phyloP scores from a whole-genome alignment of 2,329 filamentous ascomycete species.

The Arthrobotrys pseudoclavata region DNA sequence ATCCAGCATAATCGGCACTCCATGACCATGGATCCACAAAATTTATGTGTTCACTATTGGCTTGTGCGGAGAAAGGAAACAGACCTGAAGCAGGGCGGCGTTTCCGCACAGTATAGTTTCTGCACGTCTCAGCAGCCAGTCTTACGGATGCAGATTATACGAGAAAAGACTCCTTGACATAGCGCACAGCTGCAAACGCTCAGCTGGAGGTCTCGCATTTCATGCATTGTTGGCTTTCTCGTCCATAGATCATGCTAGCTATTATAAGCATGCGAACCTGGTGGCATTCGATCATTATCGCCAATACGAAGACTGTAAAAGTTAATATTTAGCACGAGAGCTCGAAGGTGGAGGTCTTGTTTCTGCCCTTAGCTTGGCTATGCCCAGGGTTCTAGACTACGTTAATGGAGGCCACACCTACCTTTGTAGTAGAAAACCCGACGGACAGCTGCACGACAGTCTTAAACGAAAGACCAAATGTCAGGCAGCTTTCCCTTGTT shows the following conservation, averaged over 20 bases:
- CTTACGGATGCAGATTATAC: constrained; percentile 12
- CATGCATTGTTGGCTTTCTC: constrained; percentile 22
- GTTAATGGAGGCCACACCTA: constrained; percentile 14
- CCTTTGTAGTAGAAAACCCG: constrained; percentile 17
- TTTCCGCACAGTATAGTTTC: constrained; percentile 35
- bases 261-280: constrained; percentile 38
- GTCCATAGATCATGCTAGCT: constrained; percentile 28
- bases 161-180: constrained; percentile 36
- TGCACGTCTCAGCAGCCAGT: constrained; percentile 25
- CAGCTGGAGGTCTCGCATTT: constrained; percentile 41
- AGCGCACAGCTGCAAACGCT: constrained; percentile 26
- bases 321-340: constrained; percentile 11
- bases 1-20: constrained; percentile 32
- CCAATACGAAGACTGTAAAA: constrained; percentile 16
- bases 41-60: constrained; percentile 38
- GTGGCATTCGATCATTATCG: constrained; percentile 25
- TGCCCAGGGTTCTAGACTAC: constrained; percentile 22
- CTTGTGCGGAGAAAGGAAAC: constrained; percentile 25
- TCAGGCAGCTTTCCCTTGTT: constrained; percentile 34
- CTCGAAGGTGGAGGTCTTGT: constrained; percentile 2
- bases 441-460: constrained; percentile 21
- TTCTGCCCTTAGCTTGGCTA: background rate
- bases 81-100: constrained; percentile 35
- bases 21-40: constrained; percentile 57
- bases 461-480: constrained; percentile 10